Evolutionary conservation across 805 yeast species (phyloP).

Genomic region (Metschnikowia borealis): DNA sequence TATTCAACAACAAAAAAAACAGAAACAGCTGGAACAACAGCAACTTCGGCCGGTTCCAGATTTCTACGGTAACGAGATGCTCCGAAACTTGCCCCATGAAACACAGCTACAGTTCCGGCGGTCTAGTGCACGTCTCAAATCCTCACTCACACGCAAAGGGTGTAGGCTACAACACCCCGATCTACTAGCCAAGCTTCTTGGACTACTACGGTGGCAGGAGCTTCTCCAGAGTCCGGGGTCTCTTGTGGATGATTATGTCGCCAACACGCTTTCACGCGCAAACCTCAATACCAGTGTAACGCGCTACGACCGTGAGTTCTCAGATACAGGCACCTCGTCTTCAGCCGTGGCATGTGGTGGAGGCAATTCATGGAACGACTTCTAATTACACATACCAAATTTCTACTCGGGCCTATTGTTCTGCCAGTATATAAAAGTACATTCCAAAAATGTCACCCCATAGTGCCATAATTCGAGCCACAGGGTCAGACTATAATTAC

Average conservation of each 20-base stretch:
- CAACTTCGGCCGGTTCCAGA: constrained; percentile 9
- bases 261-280: constrained; percentile 17
- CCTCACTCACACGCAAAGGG: constrained; percentile 14
- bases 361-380: constrained; percentile 17
- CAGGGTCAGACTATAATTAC: too few species aligned
- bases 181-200: constrained; percentile 11
- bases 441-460: too few species aligned
- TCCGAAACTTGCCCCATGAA: constrained; percentile 14
- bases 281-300: constrained; percentile 4
- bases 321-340: constrained; percentile 19
- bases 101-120: constrained; percentile 13
- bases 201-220: constrained; percentile 16
- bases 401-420: not conserved
- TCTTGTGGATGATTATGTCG: constrained; percentile 17
- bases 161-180: constrained; percentile 8
- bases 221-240: constrained; percentile 15
- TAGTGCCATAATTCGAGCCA: too few species aligned
- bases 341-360: constrained; percentile 19
- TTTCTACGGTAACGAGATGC: constrained; percentile 16
- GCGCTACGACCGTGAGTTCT: constrained; percentile 10
- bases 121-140: constrained; percentile 10
- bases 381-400: not conserved
- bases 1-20: not conserved
- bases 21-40: constrained; percentile 1
- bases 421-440: not conserved